Percentiles rank a stretch among this genome's conserved stretches.
phyloP scores from a whole-genome alignment of 306 rosid species.

The Senna tora region DNA sequence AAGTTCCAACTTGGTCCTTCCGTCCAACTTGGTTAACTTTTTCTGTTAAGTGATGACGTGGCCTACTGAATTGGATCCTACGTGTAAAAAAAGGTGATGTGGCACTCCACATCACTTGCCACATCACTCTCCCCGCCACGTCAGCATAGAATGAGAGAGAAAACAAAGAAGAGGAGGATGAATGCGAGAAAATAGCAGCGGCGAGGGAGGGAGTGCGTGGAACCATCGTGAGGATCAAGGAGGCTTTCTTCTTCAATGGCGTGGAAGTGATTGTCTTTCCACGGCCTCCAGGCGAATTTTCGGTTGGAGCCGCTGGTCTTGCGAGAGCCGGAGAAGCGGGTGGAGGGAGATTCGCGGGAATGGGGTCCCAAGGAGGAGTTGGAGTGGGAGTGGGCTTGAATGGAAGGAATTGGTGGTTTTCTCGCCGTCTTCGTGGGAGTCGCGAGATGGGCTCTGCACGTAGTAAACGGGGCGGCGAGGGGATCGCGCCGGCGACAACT shows the following conservation, averaged over 20 bases:
- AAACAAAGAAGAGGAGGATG: constrained; percentile 52
- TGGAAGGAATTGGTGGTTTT: constrained; percentile 86
- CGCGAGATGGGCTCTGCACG: constrained; percentile 87
- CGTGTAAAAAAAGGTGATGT: too few species aligned
- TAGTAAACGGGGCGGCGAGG: constrained; percentile 78
- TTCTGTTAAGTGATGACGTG: too few species aligned
- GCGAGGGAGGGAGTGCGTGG: constrained; percentile 41
- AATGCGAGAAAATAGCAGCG: constrained; percentile 71
- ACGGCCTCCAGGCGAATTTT: constrained; percentile 55
- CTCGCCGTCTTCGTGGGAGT: constrained; percentile 86
- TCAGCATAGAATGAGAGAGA: constrained; percentile 83
- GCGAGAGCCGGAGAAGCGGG: too few species aligned
- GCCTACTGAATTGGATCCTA: too few species aligned
- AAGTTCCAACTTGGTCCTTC: too few species aligned
- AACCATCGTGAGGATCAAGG: constrained; percentile 45
- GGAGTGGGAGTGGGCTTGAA: constrained; percentile 87
- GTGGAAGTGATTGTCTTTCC: constrained; percentile 71
- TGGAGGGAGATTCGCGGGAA: too few species aligned
- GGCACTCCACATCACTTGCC: too few species aligned
- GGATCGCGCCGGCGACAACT: too few species aligned
- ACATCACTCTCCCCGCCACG: too few species aligned
- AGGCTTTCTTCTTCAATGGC: constrained; percentile 88
- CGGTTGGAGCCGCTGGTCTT: constrained; percentile 40
- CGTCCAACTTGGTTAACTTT: too few species aligned
- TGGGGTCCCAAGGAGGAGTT: too few species aligned